Conservation (phyloP, 106 monocot genomes). For the Ottelia alismoides region DNA sequence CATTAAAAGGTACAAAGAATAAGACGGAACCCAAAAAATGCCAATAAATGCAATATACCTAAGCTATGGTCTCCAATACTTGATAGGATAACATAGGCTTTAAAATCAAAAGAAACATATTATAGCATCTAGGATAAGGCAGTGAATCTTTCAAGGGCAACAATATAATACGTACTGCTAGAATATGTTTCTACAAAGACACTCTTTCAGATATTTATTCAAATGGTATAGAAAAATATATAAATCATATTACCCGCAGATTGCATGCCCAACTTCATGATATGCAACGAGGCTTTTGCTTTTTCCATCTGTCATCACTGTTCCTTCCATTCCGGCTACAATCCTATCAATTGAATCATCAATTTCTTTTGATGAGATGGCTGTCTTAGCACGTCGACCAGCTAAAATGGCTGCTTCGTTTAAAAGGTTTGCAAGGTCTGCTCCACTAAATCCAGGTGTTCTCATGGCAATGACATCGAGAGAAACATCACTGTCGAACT, state of each 20-base stretch:
- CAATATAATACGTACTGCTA: too few species aligned
- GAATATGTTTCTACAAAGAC: too few species aligned
- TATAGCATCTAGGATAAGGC: too few species aligned
- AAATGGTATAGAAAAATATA: too few species aligned
- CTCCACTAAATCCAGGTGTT: constrained; percentile 98
- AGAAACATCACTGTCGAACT: constrained; percentile 72
- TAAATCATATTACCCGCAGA: constrained; percentile 96
- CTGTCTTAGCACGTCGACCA: constrained; percentile 75
- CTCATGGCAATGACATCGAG: constrained; percentile 96
- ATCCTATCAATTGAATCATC: constrained; percentile 98
- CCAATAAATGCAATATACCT: too few species aligned
- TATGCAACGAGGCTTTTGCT: constrained; percentile 98
- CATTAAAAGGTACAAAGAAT: too few species aligned
- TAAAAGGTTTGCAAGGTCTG: constrained; percentile 94
- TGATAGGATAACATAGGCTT: too few species aligned
- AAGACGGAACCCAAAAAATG: too few species aligned
- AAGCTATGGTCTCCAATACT: too few species aligned
- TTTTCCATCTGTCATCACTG: constrained; percentile 97
- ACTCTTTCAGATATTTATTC: too few species aligned
- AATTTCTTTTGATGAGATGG: constrained; percentile 90
- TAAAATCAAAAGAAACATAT: too few species aligned
- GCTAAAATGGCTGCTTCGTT: constrained; percentile 98
- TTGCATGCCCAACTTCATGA: constrained; percentile 98
- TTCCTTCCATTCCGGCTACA: constrained; percentile 99
- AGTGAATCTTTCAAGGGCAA: too few species aligned